These are phyloP conservation scores for Syzygium jambos DNA, from an alignment of 345 rosid species.

Conservation along the genomic window DNA sequence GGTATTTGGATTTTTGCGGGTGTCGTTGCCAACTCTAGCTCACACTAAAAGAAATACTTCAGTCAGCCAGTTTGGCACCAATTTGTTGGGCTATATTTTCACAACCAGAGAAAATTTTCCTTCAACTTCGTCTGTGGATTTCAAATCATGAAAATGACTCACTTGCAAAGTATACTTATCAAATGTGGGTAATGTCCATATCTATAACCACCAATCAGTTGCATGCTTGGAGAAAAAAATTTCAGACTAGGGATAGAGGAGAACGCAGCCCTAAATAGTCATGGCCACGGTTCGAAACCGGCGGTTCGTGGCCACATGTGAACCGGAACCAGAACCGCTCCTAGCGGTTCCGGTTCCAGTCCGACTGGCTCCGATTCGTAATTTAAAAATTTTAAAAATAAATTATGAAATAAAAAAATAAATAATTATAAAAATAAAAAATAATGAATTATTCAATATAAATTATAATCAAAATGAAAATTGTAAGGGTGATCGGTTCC, in stretches of 20 bases:
- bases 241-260: not conserved
- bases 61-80: not conserved
- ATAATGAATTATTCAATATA: too few species aligned
- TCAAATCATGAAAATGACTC: not conserved
- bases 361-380: too few species aligned
- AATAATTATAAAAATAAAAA: too few species aligned
- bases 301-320: too few species aligned
- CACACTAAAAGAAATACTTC: not conserved
- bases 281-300: too few species aligned
- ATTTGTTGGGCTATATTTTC: not conserved
- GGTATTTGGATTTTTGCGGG: not conserved
- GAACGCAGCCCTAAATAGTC: not conserved
- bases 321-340: too few species aligned
- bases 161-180: not conserved
- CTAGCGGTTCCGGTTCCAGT: too few species aligned
- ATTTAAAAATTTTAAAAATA: too few species aligned
- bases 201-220: not conserved
- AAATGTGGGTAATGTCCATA: not conserved
- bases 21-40: not conserved
- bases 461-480: too few species aligned
- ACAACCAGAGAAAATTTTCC: not conserved
- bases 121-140: not conserved
- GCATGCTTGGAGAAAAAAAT: not conserved
- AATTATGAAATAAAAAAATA: too few species aligned
- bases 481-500: too few species aligned